A percentile compares a stretch with the other conserved stretches of the same genome.
These are phyloP conservation scores for barley (Hordeum vulgare) DNA, from an alignment of 176 grass and related monocot species.

Conservation along the genomic window MorexV3_pseudomolecules_assembly NC_058520.1:7950642-7951141, in stretches of 20 bases:
- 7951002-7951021: not conserved
- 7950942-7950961: conserved; percentile 11
- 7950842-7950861: not conserved
- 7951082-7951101: no score
- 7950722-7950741: not conserved
- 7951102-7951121: no score
- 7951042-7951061: no score
- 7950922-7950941: conserved; percentile 17
- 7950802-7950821: not conserved
- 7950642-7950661: no score
- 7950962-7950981: not conserved
- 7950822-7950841: not conserved
- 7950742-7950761: conserved; percentile 21
- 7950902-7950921: conserved; percentile 30
- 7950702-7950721: conserved; percentile 20
- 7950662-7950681: not conserved
- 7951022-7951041: no score
- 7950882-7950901: conserved; percentile 35
- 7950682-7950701: conserved; percentile 6
- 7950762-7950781: conserved; percentile 45
- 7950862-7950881: conserved; percentile 32
- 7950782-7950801: conserved; percentile 36
- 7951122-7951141: no score
- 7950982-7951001: no score
- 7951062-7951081: no score